Evolutionary conservation across 768 basidiomycete genomes (phyloP).

Genomic region (Panellus pusillus): DNA sequence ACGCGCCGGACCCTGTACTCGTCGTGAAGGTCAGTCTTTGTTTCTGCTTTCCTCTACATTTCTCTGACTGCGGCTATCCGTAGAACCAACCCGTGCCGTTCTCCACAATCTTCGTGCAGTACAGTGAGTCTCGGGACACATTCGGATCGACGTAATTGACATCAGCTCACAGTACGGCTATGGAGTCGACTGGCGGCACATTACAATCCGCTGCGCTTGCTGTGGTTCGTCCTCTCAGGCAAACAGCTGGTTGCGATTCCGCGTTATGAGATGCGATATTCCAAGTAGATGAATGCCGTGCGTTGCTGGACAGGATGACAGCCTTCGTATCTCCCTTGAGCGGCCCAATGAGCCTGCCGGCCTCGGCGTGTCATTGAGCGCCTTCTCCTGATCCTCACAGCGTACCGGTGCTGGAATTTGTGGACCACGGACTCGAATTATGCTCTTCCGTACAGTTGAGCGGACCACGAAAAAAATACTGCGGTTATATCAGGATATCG

Average conservation of each 20-base stretch:
- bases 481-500: no score
- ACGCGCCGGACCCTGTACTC: slow-evolving; percentile 26
- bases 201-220: slow-evolving; percentile 59
- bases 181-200: slow-evolving; percentile 51
- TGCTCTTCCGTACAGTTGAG: no score
- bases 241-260: slow-evolving; percentile 52
- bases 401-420: no score
- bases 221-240: slow-evolving; percentile 49
- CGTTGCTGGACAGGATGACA: no score
- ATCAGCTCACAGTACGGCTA: slow-evolving; percentile 41
- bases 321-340: no score
- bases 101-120: slow-evolving; percentile 56
- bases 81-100: slow-evolving; percentile 57
- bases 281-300: no score
- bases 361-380: no score
- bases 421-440: no score
- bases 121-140: slow-evolving; percentile 41
- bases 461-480: no score
- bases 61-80: background rate
- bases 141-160: background rate
- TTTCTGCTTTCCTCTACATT: background rate
- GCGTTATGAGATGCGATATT: slow-evolving; percentile 4
- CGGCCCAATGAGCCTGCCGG: no score
- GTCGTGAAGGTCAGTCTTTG: slow-evolving; percentile 32
- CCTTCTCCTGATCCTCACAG: no score